Percentiles rank a stretch among this genome's conserved stretches.
These are phyloP conservation scores for Physcomitrellopsis africana DNA, from an alignment of 225 moss, liverwort and hornwort species.

Conservation along the genomic window DNA sequence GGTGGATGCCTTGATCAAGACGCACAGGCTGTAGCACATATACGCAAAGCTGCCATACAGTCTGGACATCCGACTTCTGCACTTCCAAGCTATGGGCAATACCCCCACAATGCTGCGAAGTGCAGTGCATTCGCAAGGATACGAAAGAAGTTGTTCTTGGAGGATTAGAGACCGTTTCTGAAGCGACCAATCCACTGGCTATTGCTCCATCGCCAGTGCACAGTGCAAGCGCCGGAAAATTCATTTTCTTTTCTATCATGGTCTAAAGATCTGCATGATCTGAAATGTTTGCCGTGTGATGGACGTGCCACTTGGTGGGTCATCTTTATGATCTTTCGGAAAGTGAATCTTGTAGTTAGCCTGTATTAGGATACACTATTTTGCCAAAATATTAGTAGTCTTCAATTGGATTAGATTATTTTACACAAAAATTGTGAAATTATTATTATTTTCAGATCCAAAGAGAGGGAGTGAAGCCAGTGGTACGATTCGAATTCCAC, in stretches of 20 bases:
- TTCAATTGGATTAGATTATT: conserved; percentile 19
- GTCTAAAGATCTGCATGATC: conserved; percentile 26
- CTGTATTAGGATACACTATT: background rate
- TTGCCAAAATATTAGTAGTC: background rate
- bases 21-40: conserved; percentile 52
- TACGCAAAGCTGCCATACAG: conserved; percentile 58
- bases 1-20: conserved; percentile 52
- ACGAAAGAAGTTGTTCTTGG: conserved; percentile 55
- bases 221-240: conserved; percentile 46
- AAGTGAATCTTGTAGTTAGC: background rate
- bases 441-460: conserved; percentile 23
- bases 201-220: conserved; percentile 28
- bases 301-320: conserved; percentile 2
- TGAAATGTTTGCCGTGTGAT: conserved; percentile 47
- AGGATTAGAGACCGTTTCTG: conserved; percentile 7
- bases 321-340: background rate
- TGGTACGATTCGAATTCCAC: conserved; percentile 26
- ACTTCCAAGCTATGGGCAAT: conserved; percentile 31
- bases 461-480: conserved; percentile 28
- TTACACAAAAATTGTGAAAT: conserved; percentile 18
- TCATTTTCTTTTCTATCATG: conserved; percentile 17
- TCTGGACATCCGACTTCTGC: conserved; percentile 45
- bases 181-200: background rate
- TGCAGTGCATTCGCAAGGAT: conserved; percentile 48
- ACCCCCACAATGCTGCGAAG: conserved; percentile 25